Evolutionary conservation across 352 stramenopile genomes (phyloP), one percentile per base, ranked within the genome.

Genomic region (Pythium sp.): DNA sequence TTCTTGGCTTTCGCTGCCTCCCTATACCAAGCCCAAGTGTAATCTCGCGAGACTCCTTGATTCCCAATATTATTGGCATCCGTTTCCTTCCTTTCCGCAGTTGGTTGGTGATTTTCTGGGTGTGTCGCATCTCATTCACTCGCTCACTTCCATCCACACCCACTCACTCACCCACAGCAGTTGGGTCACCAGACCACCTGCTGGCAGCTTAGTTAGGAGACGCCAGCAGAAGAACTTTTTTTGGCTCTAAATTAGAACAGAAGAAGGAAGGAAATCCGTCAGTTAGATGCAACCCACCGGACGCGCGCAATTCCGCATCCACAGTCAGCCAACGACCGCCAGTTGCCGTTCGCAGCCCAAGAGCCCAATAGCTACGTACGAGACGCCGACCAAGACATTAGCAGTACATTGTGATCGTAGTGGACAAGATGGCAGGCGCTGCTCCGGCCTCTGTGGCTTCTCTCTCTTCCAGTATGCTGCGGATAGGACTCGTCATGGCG

Each of bases 11-110:
- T 22, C 54, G 28, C 2, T 58, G 15, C 3, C 56, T n/a, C 56
- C 20, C 56, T 49, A 62, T 62, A 32, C 56, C 56, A 62, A 62
- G 56, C 32, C 30, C 56, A 47, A 62, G 56, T 49, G 30, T 49
- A 30, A 62, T 30, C 22, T 20, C 18, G 6, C n/a, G 14, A 43
- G 53, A 36, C 14, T 3, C 54, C 26, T 18, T 41, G 24, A 11
- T 59, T 22, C 24, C 24, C 54, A 15, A n/a, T 11, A 38, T 46
- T 46, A n/a, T n/a, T 47, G 41, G 41, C 26, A 41, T 59, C 28
- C 28, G 55, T 60, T 58, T 18, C 14, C n/a, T 51, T 20, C 43
- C 18, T 51, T 51, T 7, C 43, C 1, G 12, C 38, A 47, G 38
- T 47, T 47, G 24, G 24, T 26, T 32, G 41, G 41, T 47, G 18